Evolutionary conservation across 306 rosid genomes (phyloP), one percentile per base, ranked within the genome.

Genomic region (Heteromeles arbutifolia): DNA sequence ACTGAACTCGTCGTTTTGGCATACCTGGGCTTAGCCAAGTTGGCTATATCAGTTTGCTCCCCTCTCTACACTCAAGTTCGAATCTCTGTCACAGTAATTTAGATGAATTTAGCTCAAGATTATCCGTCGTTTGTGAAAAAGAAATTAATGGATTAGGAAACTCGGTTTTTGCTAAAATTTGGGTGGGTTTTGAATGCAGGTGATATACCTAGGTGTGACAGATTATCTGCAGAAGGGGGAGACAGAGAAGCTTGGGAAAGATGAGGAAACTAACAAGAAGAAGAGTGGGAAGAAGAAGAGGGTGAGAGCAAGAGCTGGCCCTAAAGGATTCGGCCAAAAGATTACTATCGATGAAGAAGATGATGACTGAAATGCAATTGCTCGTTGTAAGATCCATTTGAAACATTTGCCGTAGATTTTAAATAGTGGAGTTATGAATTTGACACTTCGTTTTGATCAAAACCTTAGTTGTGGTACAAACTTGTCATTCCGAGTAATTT

Each of bases 211-310:
- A 37, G 97, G 57, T 24, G 97, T 92, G 63, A 87, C 89, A 12
- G 99, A 92, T 73, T 95, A 84, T 67, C 79, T 95, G 83, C 93
- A 88, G 90, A 92, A 92, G 74, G 85, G 97, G 66, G 97, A 95
- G 88, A 88, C 75, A 52, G 99, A 95, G 2, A 95, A 90, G 82
- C 90, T 86, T 66, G 97, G 88, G 97, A 89, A 92, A 77, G 92
- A 90, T 68, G 96, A 89, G 65, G 81, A 81, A 5, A 72, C 80
- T 57, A 81, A 75, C 5, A 83, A 81, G 72, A 80, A 81, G 65
- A 85, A 80, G 24, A 72, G 67, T 65, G 86, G 82, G 41, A 76
- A 76, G n/a, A 94, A 81, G 78, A 90, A 73, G 88, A 88, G 82
- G 81, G 82, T 72, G 7, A 87, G 83, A 82, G 77, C 85, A 19